phyloP scores from a whole-genome alignment of 176 grass and related monocot genomes.

The Raddia guianensis region DNA sequence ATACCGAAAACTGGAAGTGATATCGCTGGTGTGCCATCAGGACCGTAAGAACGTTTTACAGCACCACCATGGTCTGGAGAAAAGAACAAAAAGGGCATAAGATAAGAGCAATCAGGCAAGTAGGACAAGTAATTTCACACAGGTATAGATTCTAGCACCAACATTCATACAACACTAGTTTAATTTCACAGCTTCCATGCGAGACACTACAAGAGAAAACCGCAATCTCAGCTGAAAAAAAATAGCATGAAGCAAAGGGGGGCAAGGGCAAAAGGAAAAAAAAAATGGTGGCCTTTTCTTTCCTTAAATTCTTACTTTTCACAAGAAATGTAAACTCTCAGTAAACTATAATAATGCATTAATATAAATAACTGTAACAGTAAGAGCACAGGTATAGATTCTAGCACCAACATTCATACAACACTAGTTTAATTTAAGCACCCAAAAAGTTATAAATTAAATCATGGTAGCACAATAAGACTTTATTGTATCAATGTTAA shows the following conservation, averaged over 20 bases:
- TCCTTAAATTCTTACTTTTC: too few species aligned
- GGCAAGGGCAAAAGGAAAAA: too few species aligned
- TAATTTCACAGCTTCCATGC: background rate
- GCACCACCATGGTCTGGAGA: slow-evolving; percentile 37
- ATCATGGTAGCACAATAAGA: background rate
- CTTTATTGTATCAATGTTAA: background rate
- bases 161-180: background rate
- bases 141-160: background rate
- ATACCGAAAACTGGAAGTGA: slow-evolving; percentile 53
- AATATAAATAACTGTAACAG: too few species aligned
- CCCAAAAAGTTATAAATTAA: background rate
- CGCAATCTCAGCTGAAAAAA: too few species aligned
- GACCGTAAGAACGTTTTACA: slow-evolving; percentile 19
- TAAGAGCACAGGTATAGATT: too few species aligned
- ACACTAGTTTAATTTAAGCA: background rate
- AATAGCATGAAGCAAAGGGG: too few species aligned
- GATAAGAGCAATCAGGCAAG: slow-evolving; percentile 16
- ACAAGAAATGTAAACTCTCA: too few species aligned
- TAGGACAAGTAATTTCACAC: slow-evolving; percentile 7
- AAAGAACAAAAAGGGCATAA: slow-evolving; percentile 2
- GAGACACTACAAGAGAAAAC: background rate
- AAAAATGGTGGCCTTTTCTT: too few species aligned
- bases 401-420: too few species aligned
- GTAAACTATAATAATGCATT: too few species aligned
- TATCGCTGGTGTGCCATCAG: slow-evolving; percentile 28